phyloP scores from a whole-genome alignment of 2,329 filamentous ascomycete species.

The Colletotrichum gloeosporioides region DNA sequence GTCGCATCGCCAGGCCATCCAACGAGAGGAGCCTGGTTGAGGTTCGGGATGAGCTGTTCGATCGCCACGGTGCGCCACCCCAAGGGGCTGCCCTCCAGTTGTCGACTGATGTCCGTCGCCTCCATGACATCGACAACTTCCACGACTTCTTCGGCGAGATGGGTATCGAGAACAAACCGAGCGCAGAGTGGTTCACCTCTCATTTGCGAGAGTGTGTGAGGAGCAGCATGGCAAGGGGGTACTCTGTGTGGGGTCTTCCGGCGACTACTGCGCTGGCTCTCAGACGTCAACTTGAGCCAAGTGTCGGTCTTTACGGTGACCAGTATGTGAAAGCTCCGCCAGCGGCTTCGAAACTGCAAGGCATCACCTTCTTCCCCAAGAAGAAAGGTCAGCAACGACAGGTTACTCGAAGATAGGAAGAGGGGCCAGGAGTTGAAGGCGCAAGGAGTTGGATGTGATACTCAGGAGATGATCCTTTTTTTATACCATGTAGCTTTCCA shows the following conservation, averaged over 20 bases:
- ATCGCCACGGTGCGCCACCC: conserved; percentile 50
- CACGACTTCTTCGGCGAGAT: conserved; percentile 47
- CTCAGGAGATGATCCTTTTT: no score
- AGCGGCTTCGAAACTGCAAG: neutral
- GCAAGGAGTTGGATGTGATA: neutral
- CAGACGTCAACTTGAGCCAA: neutral
- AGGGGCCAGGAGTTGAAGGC: neutral
- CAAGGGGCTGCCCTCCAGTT: conserved; percentile 42
- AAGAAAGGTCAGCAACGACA: neutral
- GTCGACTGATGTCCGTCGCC: conserved; percentile 45
- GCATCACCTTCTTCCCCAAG: neutral
- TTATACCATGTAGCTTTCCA: neutral
- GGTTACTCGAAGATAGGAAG: neutral
- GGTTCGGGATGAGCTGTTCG: conserved; percentile 51
- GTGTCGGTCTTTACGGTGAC: neutral
- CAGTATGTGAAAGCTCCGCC: neutral
- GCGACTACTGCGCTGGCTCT: neutral
- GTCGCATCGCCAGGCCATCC: conserved; percentile 43
- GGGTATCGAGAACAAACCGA: conserved; percentile 37
- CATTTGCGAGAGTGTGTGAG: conserved; percentile 38
- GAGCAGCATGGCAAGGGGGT: conserved; percentile 37
- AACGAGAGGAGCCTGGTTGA: conserved; percentile 37
- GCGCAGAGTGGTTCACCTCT: conserved; percentile 30
- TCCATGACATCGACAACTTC: conserved; percentile 47
- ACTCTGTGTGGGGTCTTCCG: conserved; percentile 25